Evolutionary conservation across 495 filamentous ascomycete species (phyloP).

Genomic region (Bacidia gigantensis): DNA sequence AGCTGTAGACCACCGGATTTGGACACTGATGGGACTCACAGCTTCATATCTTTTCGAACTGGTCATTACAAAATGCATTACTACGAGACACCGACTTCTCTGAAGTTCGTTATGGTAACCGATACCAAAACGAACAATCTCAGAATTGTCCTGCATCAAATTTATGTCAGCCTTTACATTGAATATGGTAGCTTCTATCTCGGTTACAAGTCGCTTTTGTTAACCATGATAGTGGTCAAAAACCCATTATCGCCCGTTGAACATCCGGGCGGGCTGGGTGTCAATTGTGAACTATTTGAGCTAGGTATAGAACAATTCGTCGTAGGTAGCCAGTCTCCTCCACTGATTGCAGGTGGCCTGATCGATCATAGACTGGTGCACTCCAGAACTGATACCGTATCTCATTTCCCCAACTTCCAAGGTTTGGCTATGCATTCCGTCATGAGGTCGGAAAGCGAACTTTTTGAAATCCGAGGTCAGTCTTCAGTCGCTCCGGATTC

Average conservation of each 20-base stretch:
- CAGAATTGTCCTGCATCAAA: constrained; percentile 88
- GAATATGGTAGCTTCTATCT: constrained; percentile 58
- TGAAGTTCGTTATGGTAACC: constrained; percentile 94
- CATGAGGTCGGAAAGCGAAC: too few relatives aligned
- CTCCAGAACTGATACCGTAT: constrained; percentile 14
- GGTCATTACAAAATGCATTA: constrained; percentile 96
- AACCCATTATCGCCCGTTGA: constrained; percentile 84
- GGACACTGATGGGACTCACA: too few relatives aligned
- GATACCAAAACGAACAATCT: constrained; percentile 81
- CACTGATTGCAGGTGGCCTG: not conserved
- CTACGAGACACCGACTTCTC: constrained; percentile 90
- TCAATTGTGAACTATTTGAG: constrained; percentile 91
- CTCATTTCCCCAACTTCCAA: not conserved
- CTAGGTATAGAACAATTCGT: constrained; percentile 79
- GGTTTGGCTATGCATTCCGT: too few relatives aligned
- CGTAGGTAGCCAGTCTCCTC: constrained; percentile 24
- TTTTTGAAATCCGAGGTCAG: too few relatives aligned
- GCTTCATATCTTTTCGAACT: constrained; percentile 81
- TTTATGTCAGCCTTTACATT: constrained; percentile 94
- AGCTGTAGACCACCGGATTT: too few relatives aligned
- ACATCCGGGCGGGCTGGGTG: constrained; percentile 74
- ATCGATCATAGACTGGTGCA: constrained; percentile 13
- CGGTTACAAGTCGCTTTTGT: not conserved
- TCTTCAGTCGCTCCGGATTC: too few relatives aligned
- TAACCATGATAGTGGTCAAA: constrained; percentile 57